Percentiles rank a stretch among this genome's conserved stretches.
phyloP scores from a whole-genome alignment of 2,329 filamentous ascomycete species.

The Colletotrichum sublineola region DNA sequence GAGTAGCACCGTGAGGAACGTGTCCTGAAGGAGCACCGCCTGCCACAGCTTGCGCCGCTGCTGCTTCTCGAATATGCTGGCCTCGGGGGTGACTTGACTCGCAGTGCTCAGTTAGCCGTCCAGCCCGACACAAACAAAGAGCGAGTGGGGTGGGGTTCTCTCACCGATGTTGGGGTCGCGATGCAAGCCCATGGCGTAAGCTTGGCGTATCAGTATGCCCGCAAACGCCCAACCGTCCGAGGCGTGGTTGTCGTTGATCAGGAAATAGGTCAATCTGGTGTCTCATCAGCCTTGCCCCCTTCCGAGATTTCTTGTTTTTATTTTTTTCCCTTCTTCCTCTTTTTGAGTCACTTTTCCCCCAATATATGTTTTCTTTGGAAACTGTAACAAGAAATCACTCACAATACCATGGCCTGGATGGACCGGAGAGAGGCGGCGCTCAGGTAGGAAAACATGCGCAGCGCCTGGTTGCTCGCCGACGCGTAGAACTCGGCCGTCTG shows the following conservation, averaged over 20 bases:
- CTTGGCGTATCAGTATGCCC: constrained; percentile 81
- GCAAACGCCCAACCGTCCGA: constrained; percentile 88
- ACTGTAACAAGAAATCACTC: not conserved
- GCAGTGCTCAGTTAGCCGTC: not conserved
- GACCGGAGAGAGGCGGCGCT: constrained; percentile 80
- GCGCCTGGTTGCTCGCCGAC: constrained; percentile 82
- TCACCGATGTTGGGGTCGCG: constrained; percentile 80
- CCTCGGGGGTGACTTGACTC: constrained; percentile 69
- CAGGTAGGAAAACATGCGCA: constrained; percentile 81
- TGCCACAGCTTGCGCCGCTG: constrained; percentile 86
- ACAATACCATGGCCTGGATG: constrained; percentile 82
- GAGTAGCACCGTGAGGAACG: constrained; percentile 82
- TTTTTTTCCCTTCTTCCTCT: not conserved
- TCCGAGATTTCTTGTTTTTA: not conserved
- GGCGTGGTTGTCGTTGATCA: constrained; percentile 89
- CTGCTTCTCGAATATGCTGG: constrained; percentile 80
- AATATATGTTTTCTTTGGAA: not conserved
- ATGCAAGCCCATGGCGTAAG: constrained; percentile 85
- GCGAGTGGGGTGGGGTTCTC: constrained; percentile 29
- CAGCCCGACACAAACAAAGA: not conserved
- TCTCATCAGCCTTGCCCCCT: not conserved
- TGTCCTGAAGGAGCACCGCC: constrained; percentile 84
- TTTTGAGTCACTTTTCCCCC: not conserved
- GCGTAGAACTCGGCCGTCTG: constrained; percentile 86
- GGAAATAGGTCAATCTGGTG: constrained; percentile 75